Evolutionary conservation across 2,329 filamentous ascomycete species (phyloP), one percentile per base, ranked within the genome.

Genomic region (Fusarium multiceps): DNA sequence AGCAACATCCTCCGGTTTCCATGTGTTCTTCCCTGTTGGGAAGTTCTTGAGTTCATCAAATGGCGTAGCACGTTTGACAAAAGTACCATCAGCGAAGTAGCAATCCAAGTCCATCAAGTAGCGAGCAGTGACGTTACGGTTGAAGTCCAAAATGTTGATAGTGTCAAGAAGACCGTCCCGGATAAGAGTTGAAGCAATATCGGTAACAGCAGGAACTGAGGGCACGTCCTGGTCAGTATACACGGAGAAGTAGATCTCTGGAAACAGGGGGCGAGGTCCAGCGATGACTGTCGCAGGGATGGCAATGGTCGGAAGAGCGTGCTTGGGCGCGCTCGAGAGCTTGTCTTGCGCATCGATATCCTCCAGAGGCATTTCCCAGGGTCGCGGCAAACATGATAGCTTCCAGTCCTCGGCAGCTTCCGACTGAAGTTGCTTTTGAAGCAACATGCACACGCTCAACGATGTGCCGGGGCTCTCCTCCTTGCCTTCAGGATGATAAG

Each of bases 1-100:
- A 5, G 92, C 93, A 62, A 98, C 92, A 80, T 99, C 96, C 82
- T 99, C 96, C 0, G 96, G 94, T 80, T 99, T 99, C 95, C 96
- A 99, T 0, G 93, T 94, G 16, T 92, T 89, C 69, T 87, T 86
- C 56, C 88, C 86, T 3, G 82, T 82, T 34, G 89, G 88, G 20
- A 91, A 85, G 47, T 90, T 90, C 34, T 91, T 88, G 50, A 99
- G 87, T 76, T 94, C 92, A 79, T 99, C 96, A 75, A 97, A 98
- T 0, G 94, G 90, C 2, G 93, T 98, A 2, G 93, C 94, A 61
- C 96, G 91, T 82, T 97, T 97, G 60, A 97, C 90, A 79, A 99
- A 99, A 2, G 93, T 98, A 57, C 90, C 89, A 12, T 93, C 89
- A 1, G 94, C 88, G 82, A 97, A 99, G 81, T 96, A 99, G 80